A percentile compares a stretch with the other conserved stretches of the same genome.
phyloP scores from a whole-genome alignment of 768 basidiomycete species.

The Pleurotus platypus region DNA sequence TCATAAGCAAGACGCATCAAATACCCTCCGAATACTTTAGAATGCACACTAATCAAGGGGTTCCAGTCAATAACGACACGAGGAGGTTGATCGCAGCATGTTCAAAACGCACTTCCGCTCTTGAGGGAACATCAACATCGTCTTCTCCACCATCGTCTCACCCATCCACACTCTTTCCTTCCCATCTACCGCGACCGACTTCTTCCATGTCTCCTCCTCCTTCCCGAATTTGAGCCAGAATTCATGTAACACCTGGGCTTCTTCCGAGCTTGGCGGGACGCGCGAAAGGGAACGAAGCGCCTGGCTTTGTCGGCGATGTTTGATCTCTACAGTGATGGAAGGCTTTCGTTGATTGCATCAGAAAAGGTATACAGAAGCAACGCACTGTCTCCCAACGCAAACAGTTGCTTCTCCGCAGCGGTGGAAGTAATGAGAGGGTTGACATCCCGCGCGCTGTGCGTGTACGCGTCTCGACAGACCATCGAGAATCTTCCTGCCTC shows the following conservation, averaged over 20 bases:
- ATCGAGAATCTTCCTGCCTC: constrained; percentile 81
- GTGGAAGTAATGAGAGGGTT: constrained; percentile 59
- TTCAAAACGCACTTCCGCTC: constrained; percentile 63
- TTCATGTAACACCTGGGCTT: constrained; percentile 66
- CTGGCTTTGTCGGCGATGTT: constrained; percentile 48
- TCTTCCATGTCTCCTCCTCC: constrained; percentile 23
- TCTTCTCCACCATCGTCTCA: constrained; percentile 65
- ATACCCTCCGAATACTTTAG: constrained; percentile 79
- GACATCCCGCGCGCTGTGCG: constrained; percentile 60
- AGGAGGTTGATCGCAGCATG: background rate
- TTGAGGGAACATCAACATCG: constrained; percentile 81
- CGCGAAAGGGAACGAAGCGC: constrained; percentile 61
- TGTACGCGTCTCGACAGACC: constrained; percentile 75
- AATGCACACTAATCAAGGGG: constrained; percentile 55
- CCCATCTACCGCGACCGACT: constrained; percentile 13
- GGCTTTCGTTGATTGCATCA: background rate
- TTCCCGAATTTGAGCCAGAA: constrained; percentile 62
- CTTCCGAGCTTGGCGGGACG: constrained; percentile 69
- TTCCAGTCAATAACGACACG: constrained; percentile 7
- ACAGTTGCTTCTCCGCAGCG: constrained; percentile 59
- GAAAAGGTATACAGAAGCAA: constrained; percentile 7
- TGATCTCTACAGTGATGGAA: constrained; percentile 43
- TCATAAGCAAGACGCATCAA: constrained; percentile 70
- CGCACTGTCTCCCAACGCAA: constrained; percentile 66
- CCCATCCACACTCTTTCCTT: constrained; percentile 68